These are phyloP conservation scores for Camptophora hylomeconis DNA, from an alignment of 2,329 filamentous ascomycete species.

Conservation along the genomic window DNA sequence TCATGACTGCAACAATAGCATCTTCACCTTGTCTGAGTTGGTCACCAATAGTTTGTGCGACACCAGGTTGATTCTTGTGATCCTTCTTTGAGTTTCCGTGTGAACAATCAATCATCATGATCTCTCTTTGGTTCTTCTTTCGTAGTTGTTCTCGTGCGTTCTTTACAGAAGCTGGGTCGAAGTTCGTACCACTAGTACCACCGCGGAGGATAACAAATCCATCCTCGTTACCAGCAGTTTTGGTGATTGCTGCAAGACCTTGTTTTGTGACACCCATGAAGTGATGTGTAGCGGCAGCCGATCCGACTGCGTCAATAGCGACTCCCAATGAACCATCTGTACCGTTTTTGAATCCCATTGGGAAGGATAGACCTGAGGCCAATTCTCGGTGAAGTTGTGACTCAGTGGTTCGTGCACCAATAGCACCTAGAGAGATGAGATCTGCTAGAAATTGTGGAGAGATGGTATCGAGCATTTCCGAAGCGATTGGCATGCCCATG, in stretches of 20 bases:
- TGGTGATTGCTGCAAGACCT: slow-evolving; percentile 85
- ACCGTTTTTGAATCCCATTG: slow-evolving; percentile 98
- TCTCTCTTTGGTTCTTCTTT: slow-evolving; percentile 58
- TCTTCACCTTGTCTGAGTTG: slow-evolving; percentile 77
- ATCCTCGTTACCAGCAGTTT: slow-evolving; percentile 88
- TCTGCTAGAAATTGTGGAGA: slow-evolving; percentile 95
- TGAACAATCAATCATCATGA: slow-evolving; percentile 96
- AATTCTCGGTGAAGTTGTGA: slow-evolving; percentile 91
- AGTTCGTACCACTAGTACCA: slow-evolving; percentile 88
- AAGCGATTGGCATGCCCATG: slow-evolving; percentile 90
- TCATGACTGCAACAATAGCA: slow-evolving; percentile 94
- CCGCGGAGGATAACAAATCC: slow-evolving; percentile 94
- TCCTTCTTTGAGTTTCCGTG: slow-evolving; percentile 94
- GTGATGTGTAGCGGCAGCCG: slow-evolving; percentile 83
- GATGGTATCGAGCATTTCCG: slow-evolving; percentile 97
- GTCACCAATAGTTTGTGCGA: slow-evolving; percentile 65
- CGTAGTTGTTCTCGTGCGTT: slow-evolving; percentile 68
- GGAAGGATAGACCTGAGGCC: slow-evolving; percentile 87
- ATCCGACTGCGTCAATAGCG: slow-evolving; percentile 88
- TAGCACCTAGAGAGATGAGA: slow-evolving; percentile 76
- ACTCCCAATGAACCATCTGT: slow-evolving; percentile 84
- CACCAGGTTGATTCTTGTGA: slow-evolving; percentile 94
- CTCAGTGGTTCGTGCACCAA: slow-evolving; percentile 94
- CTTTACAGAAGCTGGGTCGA: slow-evolving; percentile 69
- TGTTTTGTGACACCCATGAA: slow-evolving; percentile 97